Percentiles rank a stretch among this genome's conserved stretches.
Conservation (phyloP, 2,329 filamentous ascomycete species). For the Cyphellophora attinorum region DNA sequence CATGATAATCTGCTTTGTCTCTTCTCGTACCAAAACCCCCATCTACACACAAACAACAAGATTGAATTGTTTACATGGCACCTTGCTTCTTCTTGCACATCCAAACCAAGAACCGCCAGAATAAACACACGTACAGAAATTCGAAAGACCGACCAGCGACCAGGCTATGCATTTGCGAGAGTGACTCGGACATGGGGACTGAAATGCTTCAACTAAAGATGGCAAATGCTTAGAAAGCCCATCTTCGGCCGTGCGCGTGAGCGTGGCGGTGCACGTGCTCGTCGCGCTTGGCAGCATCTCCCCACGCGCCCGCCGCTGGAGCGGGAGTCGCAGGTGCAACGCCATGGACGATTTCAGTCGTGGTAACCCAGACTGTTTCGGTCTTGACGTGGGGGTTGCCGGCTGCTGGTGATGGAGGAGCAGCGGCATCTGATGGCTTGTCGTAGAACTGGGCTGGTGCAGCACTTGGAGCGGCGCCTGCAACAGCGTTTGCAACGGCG, state of each 20-base stretch:
- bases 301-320: neutral
- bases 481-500: neutral
- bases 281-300: neutral
- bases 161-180: too few relatives aligned
- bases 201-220: too few relatives aligned
- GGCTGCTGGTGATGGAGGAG: slow-evolving; percentile 2
- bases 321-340: neutral
- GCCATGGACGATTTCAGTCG: slow-evolving; percentile 5
- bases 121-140: slow-evolving; percentile 6
- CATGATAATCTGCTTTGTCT: too few relatives aligned
- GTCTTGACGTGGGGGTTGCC: slow-evolving; percentile 3
- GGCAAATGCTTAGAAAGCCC: too few relatives aligned
- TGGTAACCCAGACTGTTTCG: slow-evolving; percentile 8
- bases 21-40: too few relatives aligned
- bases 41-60: too few relatives aligned
- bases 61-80: too few relatives aligned
- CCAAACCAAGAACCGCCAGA: too few relatives aligned
- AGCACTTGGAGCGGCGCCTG: neutral
- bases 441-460: neutral
- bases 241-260: neutral
- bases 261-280: neutral
- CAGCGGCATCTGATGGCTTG: neutral
- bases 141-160: neutral
- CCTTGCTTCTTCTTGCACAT: too few relatives aligned
- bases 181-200: too few relatives aligned